A percentile compares a stretch with the other conserved stretches of the same genome.
Evolutionary conservation across 441 rosid species (phyloP).

Genomic region (Daphne laureola): DNA sequence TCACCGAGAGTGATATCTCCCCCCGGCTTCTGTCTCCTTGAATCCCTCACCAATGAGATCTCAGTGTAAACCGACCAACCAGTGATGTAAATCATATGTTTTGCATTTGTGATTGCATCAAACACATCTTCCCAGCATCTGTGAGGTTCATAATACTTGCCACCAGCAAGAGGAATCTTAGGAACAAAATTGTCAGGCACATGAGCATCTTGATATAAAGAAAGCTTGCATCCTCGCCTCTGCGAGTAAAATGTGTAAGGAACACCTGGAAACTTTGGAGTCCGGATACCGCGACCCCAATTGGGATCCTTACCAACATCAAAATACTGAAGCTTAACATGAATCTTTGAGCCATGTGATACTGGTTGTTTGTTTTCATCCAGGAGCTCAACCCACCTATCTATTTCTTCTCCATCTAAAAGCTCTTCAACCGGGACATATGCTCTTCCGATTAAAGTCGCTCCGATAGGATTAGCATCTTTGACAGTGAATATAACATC

Average conservation of each 20-base stretch:
- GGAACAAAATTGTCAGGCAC: background rate
- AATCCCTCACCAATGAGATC: background rate
- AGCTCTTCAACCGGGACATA: background rate
- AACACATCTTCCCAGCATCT: constrained; percentile 3
- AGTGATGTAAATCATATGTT: background rate
- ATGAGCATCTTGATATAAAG: constrained; percentile 5
- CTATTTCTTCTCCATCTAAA: background rate
- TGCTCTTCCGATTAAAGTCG: background rate
- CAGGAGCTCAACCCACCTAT: background rate
- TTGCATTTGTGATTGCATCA: background rate
- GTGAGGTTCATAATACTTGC: background rate
- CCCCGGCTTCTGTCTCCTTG: background rate
- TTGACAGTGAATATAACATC: background rate
- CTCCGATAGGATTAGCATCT: background rate
- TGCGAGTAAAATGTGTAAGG: background rate
- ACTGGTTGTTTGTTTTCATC: background rate
- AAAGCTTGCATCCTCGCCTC: background rate
- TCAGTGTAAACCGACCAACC: constrained; percentile 2
- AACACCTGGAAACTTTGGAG: background rate
- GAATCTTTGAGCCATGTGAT: background rate
- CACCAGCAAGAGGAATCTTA: background rate
- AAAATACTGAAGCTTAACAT: background rate
- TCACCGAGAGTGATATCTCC: background rate
- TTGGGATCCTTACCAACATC: background rate
- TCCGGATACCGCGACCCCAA: background rate